These are phyloP conservation scores for Saccharum hybrid DNA, from an alignment of 202 grass and related monocot species.

Conservation along the genomic window DNA sequence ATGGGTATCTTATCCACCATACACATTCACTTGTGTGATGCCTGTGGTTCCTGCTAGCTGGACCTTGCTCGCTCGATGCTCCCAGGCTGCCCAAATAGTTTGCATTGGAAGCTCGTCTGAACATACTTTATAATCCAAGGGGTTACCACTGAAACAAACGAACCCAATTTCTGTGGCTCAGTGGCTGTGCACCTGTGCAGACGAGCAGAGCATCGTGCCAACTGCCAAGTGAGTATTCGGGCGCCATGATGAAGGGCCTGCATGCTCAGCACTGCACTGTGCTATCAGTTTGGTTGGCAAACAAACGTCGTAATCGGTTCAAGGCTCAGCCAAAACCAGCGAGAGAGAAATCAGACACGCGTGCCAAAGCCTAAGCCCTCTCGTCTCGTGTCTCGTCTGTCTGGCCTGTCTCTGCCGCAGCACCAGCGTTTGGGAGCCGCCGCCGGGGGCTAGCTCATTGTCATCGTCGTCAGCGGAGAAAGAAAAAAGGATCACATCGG, in stretches of 20 bases:
- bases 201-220: no score
- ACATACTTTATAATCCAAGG: no score
- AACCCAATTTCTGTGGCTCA: no score
- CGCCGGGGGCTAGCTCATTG: neutral
- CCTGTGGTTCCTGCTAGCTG: neutral
- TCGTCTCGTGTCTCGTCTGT: no score
- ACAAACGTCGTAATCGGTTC: neutral
- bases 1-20: neutral
- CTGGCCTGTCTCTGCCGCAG: no score
- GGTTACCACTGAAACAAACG: no score
- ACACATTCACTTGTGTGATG: neutral
- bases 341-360: neutral
- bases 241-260: no score
- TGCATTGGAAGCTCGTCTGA: no score
- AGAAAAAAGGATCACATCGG: neutral
- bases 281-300: neutral
- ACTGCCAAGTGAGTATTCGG: no score
- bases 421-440: neutral
- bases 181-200: no score
- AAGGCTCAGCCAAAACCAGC: neutral
- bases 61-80: neutral
- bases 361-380: neutral
- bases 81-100: neutral
- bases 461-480: neutral
- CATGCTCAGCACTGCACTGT: no score